Evolutionary conservation across 2,329 filamentous ascomycete genomes (phyloP).

Genomic region (Neurospora crassa): DNA sequence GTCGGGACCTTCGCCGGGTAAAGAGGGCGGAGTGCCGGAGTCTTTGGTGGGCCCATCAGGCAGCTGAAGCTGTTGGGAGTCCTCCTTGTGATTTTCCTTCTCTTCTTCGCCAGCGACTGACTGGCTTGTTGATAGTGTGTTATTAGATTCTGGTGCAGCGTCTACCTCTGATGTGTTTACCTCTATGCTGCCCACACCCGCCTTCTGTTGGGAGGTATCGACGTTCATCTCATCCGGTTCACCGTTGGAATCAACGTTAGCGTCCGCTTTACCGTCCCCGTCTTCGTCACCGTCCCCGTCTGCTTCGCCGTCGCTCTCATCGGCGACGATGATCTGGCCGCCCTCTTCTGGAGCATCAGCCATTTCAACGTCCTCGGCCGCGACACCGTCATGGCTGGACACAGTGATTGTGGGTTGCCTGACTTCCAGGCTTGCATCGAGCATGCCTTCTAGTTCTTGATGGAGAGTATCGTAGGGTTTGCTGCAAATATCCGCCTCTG

Average conservation of each 20-base stretch:
- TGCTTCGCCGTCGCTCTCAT: conserved; percentile 19
- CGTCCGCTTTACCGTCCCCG: conserved; percentile 14
- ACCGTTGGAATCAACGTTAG: conserved; percentile 8
- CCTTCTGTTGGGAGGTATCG: conserved; percentile 1
- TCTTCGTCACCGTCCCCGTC: conserved; percentile 24
- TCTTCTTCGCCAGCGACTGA: conserved; percentile 5
- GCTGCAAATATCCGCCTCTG: conserved; percentile 72
- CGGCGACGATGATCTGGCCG: conserved; percentile 35
- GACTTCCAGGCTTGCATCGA: conserved; percentile 57
- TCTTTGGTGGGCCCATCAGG: conserved; percentile 15
- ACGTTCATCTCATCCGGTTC: conserved; percentile 21
- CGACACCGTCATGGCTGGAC: conserved; percentile 27
- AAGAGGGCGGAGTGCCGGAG: conserved; percentile 16
- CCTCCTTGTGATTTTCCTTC: conserved; percentile 1
- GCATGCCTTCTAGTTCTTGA: conserved; percentile 62
- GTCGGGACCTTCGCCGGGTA: conserved; percentile 12
- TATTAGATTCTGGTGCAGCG: conserved; percentile 3
- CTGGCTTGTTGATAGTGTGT: conserved; percentile 10
- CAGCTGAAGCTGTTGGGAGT: conserved; percentile 16
- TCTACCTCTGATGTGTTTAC: conserved; percentile 10
- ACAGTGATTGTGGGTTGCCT: conserved; percentile 30
- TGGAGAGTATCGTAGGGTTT: conserved; percentile 61
- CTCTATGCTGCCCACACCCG: conserved; percentile 18
- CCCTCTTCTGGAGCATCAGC: conserved; percentile 35
- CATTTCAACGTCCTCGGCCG: conserved; percentile 41